Evolutionary conservation across 768 basidiomycete species (phyloP).

Genomic region (Tephrocybe sp.): DNA sequence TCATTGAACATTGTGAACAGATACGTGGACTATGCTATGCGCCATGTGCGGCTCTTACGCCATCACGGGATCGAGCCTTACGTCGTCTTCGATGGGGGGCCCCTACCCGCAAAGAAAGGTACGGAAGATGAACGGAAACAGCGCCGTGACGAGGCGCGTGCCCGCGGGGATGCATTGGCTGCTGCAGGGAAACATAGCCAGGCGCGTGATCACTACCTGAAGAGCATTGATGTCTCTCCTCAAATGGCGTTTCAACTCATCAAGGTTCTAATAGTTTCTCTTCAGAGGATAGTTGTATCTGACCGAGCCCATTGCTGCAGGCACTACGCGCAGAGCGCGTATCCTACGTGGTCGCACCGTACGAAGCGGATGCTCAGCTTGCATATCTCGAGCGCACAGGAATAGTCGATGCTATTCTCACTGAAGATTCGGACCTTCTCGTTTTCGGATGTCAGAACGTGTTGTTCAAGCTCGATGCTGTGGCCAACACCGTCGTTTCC

Average conservation of each 20-base stretch:
- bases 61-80: conserved; percentile 87
- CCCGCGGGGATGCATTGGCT: conserved; percentile 69
- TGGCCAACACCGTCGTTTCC: conserved; percentile 60
- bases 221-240: conserved; percentile 93
- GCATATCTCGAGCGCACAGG: conserved; percentile 86
- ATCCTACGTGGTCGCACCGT: conserved; percentile 90
- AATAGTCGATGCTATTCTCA: conserved; percentile 87
- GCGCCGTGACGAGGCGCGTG: conserved; percentile 73
- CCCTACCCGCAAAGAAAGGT: conserved; percentile 89
- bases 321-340: conserved; percentile 82
- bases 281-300: background rate
- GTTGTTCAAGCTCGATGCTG: conserved; percentile 88
- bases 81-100: conserved; percentile 95
- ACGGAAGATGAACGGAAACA: conserved; percentile 83
- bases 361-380: conserved; percentile 98
- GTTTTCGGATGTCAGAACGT: conserved; percentile 95
- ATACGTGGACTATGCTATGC: conserved; percentile 97
- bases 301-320: conserved; percentile 46
- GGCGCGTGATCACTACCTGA: conserved; percentile 87
- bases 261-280: conserved; percentile 57
- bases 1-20: conserved; percentile 35
- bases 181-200: conserved; percentile 77
- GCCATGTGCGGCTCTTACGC: conserved; percentile 80
- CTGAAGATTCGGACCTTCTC: conserved; percentile 96
- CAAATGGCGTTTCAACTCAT: conserved; percentile 98